Base-by-base conservation (phyloP, 768 basidiomycete species). In the Leccinum subgranulosum region DNA sequence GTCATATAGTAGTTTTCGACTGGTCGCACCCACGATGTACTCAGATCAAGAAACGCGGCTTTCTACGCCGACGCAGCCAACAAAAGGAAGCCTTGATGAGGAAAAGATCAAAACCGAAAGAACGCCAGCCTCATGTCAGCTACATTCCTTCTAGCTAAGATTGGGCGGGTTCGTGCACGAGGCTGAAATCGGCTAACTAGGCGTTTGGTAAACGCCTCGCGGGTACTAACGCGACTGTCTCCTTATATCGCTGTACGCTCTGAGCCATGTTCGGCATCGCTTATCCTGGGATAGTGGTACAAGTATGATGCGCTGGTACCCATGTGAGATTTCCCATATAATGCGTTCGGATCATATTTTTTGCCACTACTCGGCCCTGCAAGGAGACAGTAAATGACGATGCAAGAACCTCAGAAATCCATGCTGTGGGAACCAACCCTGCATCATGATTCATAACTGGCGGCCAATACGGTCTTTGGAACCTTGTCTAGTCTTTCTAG, bases 1-100 rank as follows among this genome's bases (percentile, higher is more conserved):
- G 41, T 43, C 19, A 19, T 19, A 19, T 19, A 43, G 41, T 43
- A 2, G 10, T 19, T 11, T 21, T 43, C 11, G 2, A 43, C 19
- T 43, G 19, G 11, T 43, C 19, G 41, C 6, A 43, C 19, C 41
- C 41, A 43, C n/a, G 41, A 21, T 11, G 10, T 43, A 12, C 19
- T 43, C 25, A 34, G n/a, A 23, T n/a, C 19, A 12, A 29, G 49
- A 45, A 21, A 45, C 14, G 41, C n/a, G 28, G 9, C 28, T 5
- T 50, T 23, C 12, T 10, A 23, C 33, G 17, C 36, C 36, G 36
- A n/a, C 51, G 46, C 19, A 14, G n/a, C 3, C 28, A 11, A 66
- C 58, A 67, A 67, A 60, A 43, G 67, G 62, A 66, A 25, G 15
- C n/a, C 62, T 49, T 47, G 34, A 59, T 56, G 52, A 9, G 49